Percentiles rank a stretch among this genome's conserved stretches.
Evolutionary conservation across 768 basidiomycete species (phyloP).

Genomic region (Lactifluus piperatus): DNA sequence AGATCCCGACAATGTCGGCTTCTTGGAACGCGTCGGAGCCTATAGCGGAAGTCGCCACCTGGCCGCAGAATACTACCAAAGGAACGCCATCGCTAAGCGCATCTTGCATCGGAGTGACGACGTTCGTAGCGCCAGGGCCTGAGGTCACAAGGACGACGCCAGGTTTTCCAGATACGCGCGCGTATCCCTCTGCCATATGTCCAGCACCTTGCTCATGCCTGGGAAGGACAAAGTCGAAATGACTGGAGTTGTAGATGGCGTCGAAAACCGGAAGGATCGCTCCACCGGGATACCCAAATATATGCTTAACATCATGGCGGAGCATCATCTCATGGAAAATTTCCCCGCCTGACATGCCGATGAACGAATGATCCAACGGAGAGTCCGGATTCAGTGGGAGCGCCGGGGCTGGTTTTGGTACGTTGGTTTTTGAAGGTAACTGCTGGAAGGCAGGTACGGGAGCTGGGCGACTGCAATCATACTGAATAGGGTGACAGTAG

Average conservation of each 20-base stretch:
- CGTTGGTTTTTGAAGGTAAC: constrained; percentile 35
- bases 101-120: constrained; percentile 97
- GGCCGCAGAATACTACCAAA: constrained; percentile 90
- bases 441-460: constrained; percentile 50
- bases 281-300: constrained; percentile 97
- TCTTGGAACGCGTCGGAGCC: constrained; percentile 99
- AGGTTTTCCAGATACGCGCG: constrained; percentile 93
- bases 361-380: constrained; percentile 72
- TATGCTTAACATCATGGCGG: constrained; percentile 88
- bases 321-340: constrained; percentile 99
- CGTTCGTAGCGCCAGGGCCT: constrained; percentile 96
- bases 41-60: constrained; percentile 98
- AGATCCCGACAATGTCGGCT: constrained; percentile 95
- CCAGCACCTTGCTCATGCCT: constrained; percentile 98
- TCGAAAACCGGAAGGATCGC: constrained; percentile 99
- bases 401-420: constrained; percentile 30
- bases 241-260: constrained; percentile 92
- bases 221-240: constrained; percentile 93
- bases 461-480: constrained; percentile 44
- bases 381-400: constrained; percentile 34
- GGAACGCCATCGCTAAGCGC: constrained; percentile 92
- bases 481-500: background rate
- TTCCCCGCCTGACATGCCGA: constrained; percentile 91
- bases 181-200: constrained; percentile 99
- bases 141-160: constrained; percentile 98